These are phyloP conservation scores for Pichia sp. DNA, from an alignment of 1,139 yeast species.

Conservation along the genomic window DNA sequence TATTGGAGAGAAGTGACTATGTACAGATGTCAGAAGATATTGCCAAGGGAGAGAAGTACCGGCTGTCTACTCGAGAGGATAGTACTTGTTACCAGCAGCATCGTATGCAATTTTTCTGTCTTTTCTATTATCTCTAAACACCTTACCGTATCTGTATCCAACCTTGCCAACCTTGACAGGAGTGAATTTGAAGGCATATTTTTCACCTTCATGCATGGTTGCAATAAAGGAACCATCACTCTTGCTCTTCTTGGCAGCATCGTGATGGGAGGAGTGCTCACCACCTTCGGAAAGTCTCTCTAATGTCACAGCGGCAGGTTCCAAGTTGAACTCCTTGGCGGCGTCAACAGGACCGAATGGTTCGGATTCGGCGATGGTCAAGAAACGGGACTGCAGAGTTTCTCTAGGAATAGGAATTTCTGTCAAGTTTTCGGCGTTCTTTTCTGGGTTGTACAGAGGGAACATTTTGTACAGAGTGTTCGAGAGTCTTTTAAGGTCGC, in stretches of 20 bases:
- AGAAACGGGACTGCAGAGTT: constrained; percentile 76
- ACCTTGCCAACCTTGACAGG: constrained; percentile 75
- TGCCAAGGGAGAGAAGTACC: not conserved
- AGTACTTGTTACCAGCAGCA: constrained; percentile 60
- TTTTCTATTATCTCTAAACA: constrained; percentile 82
- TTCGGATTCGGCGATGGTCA: constrained; percentile 88
- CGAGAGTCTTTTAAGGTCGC: constrained; percentile 55
- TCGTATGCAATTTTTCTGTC: constrained; percentile 77
- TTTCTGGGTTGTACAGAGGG: constrained; percentile 55
- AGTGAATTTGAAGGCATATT: constrained; percentile 66
- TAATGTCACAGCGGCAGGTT: constrained; percentile 78
- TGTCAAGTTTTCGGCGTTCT: constrained; percentile 65
- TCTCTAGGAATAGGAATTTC: constrained; percentile 91
- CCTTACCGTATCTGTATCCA: constrained; percentile 89
- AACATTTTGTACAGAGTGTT: constrained; percentile 70
- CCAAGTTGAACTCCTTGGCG: constrained; percentile 75
- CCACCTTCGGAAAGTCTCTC: constrained; percentile 58
- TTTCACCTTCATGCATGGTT: constrained; percentile 51
- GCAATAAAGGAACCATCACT: constrained; percentile 39
- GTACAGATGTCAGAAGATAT: not conserved
- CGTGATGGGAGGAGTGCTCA: constrained; percentile 37
- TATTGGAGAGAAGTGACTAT: not conserved
- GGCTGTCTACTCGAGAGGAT: constrained; percentile 29
- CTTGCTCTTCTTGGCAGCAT: constrained; percentile 19
- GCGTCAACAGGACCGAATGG: constrained; percentile 98